phyloP scores from a whole-genome alignment of 176 grass and related monocot genomes.

The Musa itinerans region DNA sequence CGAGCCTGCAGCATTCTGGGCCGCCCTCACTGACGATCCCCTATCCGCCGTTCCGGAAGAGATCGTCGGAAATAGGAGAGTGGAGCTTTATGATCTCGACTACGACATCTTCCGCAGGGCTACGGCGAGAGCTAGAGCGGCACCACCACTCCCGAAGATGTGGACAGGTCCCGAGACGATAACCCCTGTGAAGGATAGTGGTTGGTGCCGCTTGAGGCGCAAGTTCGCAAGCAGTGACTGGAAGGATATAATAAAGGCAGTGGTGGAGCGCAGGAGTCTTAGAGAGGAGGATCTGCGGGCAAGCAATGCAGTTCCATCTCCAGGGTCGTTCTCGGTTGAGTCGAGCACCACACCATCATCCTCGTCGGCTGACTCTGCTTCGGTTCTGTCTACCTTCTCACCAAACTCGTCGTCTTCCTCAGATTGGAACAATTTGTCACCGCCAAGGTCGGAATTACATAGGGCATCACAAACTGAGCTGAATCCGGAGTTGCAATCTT shows the following conservation, averaged over 20 bases:
- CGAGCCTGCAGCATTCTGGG: conserved; percentile 33
- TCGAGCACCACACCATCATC: conserved; percentile 38
- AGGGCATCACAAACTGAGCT: conserved; percentile 7
- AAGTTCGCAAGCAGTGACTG: conserved; percentile 4
- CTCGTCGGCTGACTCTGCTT: conserved; percentile 18
- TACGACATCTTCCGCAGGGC: conserved; percentile 43
- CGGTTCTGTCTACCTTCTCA: conserved; percentile 18
- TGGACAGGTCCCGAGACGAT: background rate
- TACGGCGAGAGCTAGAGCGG: conserved; percentile 10
- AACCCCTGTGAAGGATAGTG: conserved; percentile 5
- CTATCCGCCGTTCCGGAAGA: conserved; percentile 12
- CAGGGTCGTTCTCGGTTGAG: conserved; percentile 9
- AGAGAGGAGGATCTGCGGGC: conserved; percentile 6
- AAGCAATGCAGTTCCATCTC: background rate
- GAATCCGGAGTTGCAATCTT: background rate
- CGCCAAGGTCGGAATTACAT: conserved; percentile 20
- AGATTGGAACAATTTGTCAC: conserved; percentile 40
- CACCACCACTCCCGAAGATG: background rate
- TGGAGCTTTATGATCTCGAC: conserved; percentile 47
- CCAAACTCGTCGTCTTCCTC: conserved; percentile 27
- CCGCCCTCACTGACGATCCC: conserved; percentile 14
- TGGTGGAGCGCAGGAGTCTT: conserved; percentile 1
- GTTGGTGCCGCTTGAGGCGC: conserved; percentile 13
- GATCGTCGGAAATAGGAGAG: conserved; percentile 31
- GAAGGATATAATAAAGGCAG: conserved; percentile 8